Conservation (phyloP, 495 filamentous ascomycete species). For the Xylaria castorea region DNA sequence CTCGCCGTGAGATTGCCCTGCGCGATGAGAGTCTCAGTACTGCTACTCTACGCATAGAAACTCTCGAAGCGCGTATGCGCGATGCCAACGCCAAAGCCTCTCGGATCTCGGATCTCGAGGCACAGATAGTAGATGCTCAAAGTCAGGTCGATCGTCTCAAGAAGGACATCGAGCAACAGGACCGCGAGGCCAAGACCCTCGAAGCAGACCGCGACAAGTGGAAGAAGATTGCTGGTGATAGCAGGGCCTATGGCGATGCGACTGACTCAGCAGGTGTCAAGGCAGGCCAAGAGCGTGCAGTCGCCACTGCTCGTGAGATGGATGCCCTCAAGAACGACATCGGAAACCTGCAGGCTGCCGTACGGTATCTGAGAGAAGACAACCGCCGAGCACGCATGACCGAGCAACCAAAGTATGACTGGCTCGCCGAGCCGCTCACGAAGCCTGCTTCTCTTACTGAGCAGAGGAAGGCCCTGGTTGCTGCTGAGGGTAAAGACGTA, state of each 20-base stretch:
- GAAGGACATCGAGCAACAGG: constrained; percentile 67
- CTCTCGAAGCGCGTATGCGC: constrained; percentile 79
- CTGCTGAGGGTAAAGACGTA: constrained; percentile 72
- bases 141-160: constrained; percentile 63
- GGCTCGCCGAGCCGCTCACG: constrained; percentile 71
- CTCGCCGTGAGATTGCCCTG: constrained; percentile 65
- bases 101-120: constrained; percentile 69
- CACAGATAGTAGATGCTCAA: constrained; percentile 61
- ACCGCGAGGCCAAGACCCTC: constrained; percentile 62
- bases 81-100: constrained; percentile 75
- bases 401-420: constrained; percentile 66
- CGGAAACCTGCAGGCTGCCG: constrained; percentile 70
- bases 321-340: constrained; percentile 75
- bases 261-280: constrained; percentile 54
- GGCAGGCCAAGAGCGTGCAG: constrained; percentile 62
- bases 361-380: constrained; percentile 81
- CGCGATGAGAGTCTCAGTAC: constrained; percentile 74
- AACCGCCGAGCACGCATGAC: constrained; percentile 69
- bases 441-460: constrained; percentile 55
- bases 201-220: constrained; percentile 75
- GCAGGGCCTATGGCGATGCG: constrained; percentile 61
- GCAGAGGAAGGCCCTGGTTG: constrained; percentile 65
- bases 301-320: constrained; percentile 77
- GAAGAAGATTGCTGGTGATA: constrained; percentile 74
- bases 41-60: constrained; percentile 87